Base-by-base conservation (phyloP, 148 eudicot genomes). In the Fallopia convolvulus region DNA sequence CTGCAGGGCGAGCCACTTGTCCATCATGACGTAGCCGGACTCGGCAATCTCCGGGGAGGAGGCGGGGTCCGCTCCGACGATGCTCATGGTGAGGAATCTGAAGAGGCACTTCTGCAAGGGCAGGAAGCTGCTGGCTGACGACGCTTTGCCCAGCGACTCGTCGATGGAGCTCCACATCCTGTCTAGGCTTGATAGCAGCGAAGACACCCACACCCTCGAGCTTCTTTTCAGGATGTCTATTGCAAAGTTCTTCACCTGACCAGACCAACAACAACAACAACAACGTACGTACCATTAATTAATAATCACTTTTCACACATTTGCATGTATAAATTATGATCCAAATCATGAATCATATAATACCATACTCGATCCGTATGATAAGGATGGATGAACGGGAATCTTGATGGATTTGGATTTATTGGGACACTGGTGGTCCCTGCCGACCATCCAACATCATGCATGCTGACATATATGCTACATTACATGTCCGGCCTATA, bases 1-100 rank as follows among this genome's bases (percentile, higher is more conserved):
- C 71, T 89, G 93, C 26, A 92, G n/a, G 1, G 85, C 93, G 14
- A 94, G 91, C 98, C 98, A 94, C 68, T 82, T 83, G 81, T 86
- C 86, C 40, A 90, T 60, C 89, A 83, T 85, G 15, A 48, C 33
- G 77, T 84, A 81, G 33, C 97, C 98, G 3, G 82, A 70, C 26
- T 83, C 78, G 49, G 87, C 72, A 36, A 94, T 63, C 47, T 94
- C 87, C 3, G 90, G 86, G 0, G 90, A 86, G 49, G 80, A 77
- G 0, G 89, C 72, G 15, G 89, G 82, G 81, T 92, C 91, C 0
- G 91, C 97, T 15, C 92, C 90, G 21, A 85, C 15, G 48, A 94
- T 77, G 81, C 80, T 66, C 70, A 82, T 89, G 0, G 70, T 8
- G 79, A 92, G 82, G 88, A 94, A 94, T 42, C 76, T 76, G 87